Base-by-base conservation (phyloP, 331 rosid species). In the Arachis monticola region DNA sequence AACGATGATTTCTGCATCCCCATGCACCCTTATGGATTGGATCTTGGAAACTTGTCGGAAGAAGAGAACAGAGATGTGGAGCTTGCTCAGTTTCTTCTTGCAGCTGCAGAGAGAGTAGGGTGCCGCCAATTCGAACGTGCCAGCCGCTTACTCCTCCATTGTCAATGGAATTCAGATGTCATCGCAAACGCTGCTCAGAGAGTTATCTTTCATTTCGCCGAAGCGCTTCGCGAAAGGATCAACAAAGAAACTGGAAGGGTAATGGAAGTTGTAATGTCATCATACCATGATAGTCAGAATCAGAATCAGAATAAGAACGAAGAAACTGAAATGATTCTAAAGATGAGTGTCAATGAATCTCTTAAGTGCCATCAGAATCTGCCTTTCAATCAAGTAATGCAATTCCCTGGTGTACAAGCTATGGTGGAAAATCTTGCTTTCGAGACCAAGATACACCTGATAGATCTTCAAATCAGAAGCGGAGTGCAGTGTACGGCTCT, bases 71-170 rank as follows among this genome's bases (percentile, higher is more conserved):
- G 76, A 79, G 97, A 91, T 1, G 78, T 88, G 35, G 96, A 87
- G 63, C 97, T 93, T 62, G 89, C 84, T 17, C 94, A 93, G 72
- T 48, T 80, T 32, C 90, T 93, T 31, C 82, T 89, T 27, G 84
- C 91, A 57, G 91, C 90, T 13, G 96, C 92, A 3, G 96, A 93
- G 79, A 91, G 75, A 55, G 90, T 91, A 31, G 76, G 88, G 27
- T 80, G 70, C 75, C 83, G 84, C 40, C 90, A 93, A 77, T 88
- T 52, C 14, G 94, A 87, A 31, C 83, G 88, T 3, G 98, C 97
- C 0, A 85, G 78, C 38, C 72, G 73, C 45, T 69, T 91, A 50
- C 93, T 93, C 62, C 75, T 51, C 46, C 90, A 74, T 57, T 89
- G 91, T 30, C 80, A 88, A 38, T 65, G 80, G 83, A 79, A 75